These are phyloP conservation scores for Paramecium biaurelia DNA, from an alignment of 73 alveolate genomes.

Conservation along the genomic window DNA sequence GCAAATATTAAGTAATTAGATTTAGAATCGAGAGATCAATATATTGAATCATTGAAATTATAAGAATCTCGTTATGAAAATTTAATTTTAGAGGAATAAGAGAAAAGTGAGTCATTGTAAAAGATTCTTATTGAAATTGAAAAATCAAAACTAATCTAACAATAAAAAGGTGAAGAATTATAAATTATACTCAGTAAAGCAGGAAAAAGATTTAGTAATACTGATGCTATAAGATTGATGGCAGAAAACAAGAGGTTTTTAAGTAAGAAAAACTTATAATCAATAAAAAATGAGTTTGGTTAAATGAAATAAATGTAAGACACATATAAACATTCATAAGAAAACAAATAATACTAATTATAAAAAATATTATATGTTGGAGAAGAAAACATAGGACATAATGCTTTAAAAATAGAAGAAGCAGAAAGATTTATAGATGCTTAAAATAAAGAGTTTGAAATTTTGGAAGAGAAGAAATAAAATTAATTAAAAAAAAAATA, in stretches of 20 bases:
- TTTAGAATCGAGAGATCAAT: background rate
- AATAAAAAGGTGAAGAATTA: constrained; percentile 2
- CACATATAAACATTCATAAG: background rate
- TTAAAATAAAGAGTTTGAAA: background rate
- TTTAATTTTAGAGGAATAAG: constrained; percentile 28
- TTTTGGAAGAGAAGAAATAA: background rate
- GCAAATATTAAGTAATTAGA: background rate
- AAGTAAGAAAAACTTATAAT: background rate
- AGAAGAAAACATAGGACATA: constrained; percentile 35
- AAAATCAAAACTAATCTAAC: background rate
- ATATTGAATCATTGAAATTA: background rate
- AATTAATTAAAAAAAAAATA: background rate
- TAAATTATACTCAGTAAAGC: background rate
- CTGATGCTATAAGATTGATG: background rate
- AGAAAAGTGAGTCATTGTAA: background rate
- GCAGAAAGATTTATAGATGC: background rate
- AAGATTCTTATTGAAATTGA: background rate
- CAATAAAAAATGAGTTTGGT: background rate
- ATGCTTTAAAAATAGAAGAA: constrained; percentile 40
- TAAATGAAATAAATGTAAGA: background rate
- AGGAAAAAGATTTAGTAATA: background rate
- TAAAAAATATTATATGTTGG: constrained; percentile 38
- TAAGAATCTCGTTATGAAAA: constrained; percentile 19
- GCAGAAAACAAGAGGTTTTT: background rate
- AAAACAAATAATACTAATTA: background rate